phyloP scores from a whole-genome alignment of 345 rosid species.

The Passiflora organensis region DNA sequence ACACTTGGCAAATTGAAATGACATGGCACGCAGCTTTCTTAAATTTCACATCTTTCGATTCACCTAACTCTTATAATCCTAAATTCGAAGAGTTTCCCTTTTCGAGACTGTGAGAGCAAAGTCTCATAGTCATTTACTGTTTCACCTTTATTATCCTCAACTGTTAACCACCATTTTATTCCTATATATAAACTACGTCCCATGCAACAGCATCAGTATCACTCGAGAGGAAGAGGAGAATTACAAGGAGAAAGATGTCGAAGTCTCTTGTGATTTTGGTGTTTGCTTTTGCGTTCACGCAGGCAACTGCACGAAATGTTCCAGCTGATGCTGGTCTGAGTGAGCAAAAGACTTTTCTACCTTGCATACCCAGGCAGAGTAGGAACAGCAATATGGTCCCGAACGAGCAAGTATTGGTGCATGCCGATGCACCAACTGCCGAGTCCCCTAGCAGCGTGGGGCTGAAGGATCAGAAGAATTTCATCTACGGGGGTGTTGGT shows the following conservation, averaged over 20 bases:
- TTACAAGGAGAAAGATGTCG: slow-evolving; percentile 12
- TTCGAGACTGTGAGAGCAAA: slow-evolving; percentile 31
- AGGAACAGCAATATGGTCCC: not conserved
- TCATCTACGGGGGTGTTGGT: slow-evolving; percentile 59
- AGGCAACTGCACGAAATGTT: slow-evolving; percentile 34
- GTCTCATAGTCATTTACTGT: slow-evolving; percentile 16
- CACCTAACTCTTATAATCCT: slow-evolving; percentile 26
- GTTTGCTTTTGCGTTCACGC: slow-evolving; percentile 25
- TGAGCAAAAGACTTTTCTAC: slow-evolving; percentile 9
- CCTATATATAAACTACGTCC: slow-evolving; percentile 25
- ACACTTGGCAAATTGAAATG: too few species aligned
- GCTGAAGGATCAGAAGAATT: slow-evolving; percentile 52
- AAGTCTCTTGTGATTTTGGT: slow-evolving; percentile 11
- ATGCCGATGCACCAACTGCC: slow-evolving; percentile 35
- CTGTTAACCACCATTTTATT: slow-evolving; percentile 32
- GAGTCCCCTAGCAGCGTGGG: slow-evolving; percentile 32
- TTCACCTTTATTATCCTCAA: slow-evolving; percentile 36
- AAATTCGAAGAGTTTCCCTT: slow-evolving; percentile 27
- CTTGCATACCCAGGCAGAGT: slow-evolving; percentile 6
- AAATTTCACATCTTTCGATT: slow-evolving; percentile 25
- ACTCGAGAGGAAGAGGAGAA: not conserved
- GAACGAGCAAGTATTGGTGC: slow-evolving; percentile 16
- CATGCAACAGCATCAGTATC: slow-evolving; percentile 9
- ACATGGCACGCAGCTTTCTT: slow-evolving; percentile 10
- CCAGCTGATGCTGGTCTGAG: slow-evolving; percentile 13